Evolutionary conservation across 2,329 filamentous ascomycete genomes (phyloP).

Genomic region (Cryphonectria nitschkei): DNA sequence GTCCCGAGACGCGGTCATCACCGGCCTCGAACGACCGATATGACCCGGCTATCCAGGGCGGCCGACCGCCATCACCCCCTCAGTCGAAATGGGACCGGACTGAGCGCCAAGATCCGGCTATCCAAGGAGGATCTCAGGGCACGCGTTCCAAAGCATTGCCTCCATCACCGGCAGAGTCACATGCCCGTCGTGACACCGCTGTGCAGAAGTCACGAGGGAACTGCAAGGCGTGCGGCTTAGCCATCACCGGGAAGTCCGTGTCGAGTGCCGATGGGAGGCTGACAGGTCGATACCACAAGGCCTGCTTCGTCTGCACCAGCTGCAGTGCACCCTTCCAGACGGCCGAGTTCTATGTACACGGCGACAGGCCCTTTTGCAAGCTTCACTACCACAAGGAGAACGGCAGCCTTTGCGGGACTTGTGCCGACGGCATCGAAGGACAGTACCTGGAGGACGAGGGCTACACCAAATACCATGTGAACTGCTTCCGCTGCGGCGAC

Average conservation of each 20-base stretch:
- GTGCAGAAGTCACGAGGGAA: constrained; percentile 61
- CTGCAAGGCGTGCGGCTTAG: constrained; percentile 79
- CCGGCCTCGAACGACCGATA: constrained; percentile 34
- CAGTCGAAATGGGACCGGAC: constrained; percentile 20
- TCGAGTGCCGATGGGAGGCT: constrained; percentile 91
- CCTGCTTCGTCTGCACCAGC: constrained; percentile 88
- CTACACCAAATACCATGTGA: constrained; percentile 79
- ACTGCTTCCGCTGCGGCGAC: constrained; percentile 82
- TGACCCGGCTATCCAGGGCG: constrained; percentile 37
- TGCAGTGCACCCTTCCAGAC: constrained; percentile 83
- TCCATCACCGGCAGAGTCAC: constrained; percentile 19
- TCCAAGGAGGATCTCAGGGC: constrained; percentile 25
- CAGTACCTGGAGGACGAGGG: constrained; percentile 86
- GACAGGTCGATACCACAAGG: constrained; percentile 91
- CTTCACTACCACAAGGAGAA: constrained; percentile 93
- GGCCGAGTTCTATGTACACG: constrained; percentile 87
- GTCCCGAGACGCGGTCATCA: constrained; percentile 28
- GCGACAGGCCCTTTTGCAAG: constrained; percentile 87
- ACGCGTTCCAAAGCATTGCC: constrained; percentile 17
- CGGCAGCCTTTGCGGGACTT: constrained; percentile 79
- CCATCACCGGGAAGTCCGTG: constrained; percentile 88
- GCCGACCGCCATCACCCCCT: constrained; percentile 24
- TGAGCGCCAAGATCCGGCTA: constrained; percentile 39
- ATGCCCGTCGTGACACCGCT: constrained; percentile 44
- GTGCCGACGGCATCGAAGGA: constrained; percentile 86